Conservation (phyloP, 2,329 filamentous ascomycete genomes). For the Fusarium cicatricum region DNA sequence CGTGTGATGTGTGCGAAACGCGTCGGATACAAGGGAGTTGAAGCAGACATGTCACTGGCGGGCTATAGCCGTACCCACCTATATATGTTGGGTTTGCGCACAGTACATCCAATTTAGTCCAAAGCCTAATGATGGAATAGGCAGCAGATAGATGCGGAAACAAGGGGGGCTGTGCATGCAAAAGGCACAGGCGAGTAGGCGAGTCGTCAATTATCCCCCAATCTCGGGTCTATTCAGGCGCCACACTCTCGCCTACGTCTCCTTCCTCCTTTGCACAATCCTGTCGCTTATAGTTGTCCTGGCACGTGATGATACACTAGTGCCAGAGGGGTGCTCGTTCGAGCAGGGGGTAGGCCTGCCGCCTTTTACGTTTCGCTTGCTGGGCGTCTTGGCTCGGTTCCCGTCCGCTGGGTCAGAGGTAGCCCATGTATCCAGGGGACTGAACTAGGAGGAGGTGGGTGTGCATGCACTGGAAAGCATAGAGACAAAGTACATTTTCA, state of each 20-base stretch:
- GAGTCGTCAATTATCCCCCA: conserved; percentile 8
- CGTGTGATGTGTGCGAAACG: background rate
- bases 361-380: conserved; percentile 32
- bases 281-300: conserved; percentile 20
- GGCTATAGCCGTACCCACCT: background rate
- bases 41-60: too few species aligned
- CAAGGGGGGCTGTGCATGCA: background rate
- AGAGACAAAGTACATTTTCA: background rate
- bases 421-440: conserved; percentile 20
- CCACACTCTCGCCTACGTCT: conserved; percentile 3
- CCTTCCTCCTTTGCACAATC: conserved; percentile 29
- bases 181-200: background rate
- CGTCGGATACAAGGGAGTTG: background rate
- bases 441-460: conserved; percentile 5
- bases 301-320: conserved; percentile 34
- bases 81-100: conserved; percentile 27
- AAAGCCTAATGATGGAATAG: background rate
- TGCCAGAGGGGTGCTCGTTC: conserved; percentile 2
- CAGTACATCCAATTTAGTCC: conserved; percentile 20
- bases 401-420: conserved; percentile 22
- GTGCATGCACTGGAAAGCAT: background rate
- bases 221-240: conserved; percentile 30
- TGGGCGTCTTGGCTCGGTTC: conserved; percentile 25
- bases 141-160: conserved; percentile 13
- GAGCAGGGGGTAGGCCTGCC: conserved; percentile 24